These are phyloP conservation scores for Gypsophila paniculata DNA, from an alignment of 179 eudicot genomes.

Conservation along the genomic window DNA sequence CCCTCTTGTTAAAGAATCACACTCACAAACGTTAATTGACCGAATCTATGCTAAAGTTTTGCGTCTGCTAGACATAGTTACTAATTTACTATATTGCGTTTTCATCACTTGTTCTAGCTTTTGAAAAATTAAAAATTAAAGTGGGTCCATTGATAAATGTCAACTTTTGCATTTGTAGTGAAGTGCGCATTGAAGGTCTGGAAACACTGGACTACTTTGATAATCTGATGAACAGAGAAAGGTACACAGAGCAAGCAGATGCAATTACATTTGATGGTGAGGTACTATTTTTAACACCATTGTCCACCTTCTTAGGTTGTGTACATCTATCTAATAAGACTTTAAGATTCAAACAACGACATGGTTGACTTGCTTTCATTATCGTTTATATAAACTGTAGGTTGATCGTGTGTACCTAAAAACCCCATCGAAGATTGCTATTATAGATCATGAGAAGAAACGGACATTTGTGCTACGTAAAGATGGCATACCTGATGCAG, in stretches of 20 bases:
- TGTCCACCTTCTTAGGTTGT: slow-evolving; percentile 6
- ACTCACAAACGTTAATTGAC: not conserved
- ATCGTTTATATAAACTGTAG: slow-evolving; percentile 27
- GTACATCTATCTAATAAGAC: not conserved
- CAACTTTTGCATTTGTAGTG: slow-evolving; percentile 40
- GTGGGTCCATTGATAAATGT: not conserved
- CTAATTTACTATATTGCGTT: not conserved
- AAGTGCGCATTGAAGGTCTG: slow-evolving; percentile 73
- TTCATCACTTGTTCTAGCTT: not conserved
- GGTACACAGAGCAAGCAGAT: slow-evolving; percentile 82
- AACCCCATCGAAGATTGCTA: slow-evolving; percentile 68
- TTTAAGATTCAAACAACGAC: not conserved
- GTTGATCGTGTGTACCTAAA: slow-evolving; percentile 62
- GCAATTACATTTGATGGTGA: slow-evolving; percentile 71
- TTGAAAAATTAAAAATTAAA: not conserved
- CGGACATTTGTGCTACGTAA: slow-evolving; percentile 69
- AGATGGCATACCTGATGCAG: slow-evolving; percentile 77
- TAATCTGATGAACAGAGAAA: slow-evolving; percentile 42
- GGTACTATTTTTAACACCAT: slow-evolving; percentile 36
- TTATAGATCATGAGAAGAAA: slow-evolving; percentile 83
- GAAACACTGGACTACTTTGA: slow-evolving; percentile 75
- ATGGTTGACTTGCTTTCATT: slow-evolving; percentile 1
- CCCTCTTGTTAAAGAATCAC: not conserved
- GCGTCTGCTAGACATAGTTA: not conserved
- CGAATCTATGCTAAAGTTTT: not conserved